These are phyloP conservation scores for Mortierella antarctica DNA, from an alignment of 192 early-diverging fungal genomes.

Conservation along the genomic window DNA sequence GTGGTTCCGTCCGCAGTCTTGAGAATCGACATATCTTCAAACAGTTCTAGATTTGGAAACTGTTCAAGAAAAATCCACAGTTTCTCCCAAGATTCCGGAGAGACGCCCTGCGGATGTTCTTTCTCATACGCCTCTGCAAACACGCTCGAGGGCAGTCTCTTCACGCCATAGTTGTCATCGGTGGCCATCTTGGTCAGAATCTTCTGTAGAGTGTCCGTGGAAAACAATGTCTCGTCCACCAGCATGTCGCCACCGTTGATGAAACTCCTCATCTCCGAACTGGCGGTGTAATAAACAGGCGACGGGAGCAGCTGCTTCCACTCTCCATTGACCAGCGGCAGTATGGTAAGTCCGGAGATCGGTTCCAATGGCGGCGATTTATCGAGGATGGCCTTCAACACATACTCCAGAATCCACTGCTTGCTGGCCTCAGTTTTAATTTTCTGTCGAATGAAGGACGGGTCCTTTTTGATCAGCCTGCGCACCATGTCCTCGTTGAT, in stretches of 20 bases:
- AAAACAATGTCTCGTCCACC: constrained; percentile 7
- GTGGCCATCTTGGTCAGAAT: background rate
- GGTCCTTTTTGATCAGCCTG: background rate
- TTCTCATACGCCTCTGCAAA: too few relatives aligned
- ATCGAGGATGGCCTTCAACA: background rate
- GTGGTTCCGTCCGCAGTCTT: constrained; percentile 2
- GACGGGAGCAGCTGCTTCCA: constrained; percentile 1
- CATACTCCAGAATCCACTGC: constrained; percentile 9
- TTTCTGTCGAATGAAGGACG: constrained; percentile 1
- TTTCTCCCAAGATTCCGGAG: too few relatives aligned
- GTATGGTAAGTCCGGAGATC: background rate
- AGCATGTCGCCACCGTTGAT: constrained; percentile 1
- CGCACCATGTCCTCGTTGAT: constrained; percentile 8
- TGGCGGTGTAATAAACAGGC: background rate
- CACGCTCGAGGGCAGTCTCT: too few relatives aligned
- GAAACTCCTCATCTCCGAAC: background rate
- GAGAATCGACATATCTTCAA: constrained; percentile 5
- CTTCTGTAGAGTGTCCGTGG: background rate
- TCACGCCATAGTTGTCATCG: background rate
- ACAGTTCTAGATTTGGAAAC: background rate
- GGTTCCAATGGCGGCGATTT: background rate
- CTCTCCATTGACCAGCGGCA: constrained; percentile 14
- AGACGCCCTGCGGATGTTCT: too few relatives aligned
- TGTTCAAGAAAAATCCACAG: background rate
- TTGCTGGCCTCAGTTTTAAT: background rate